Base-by-base conservation (phyloP, 78 protist species). In the Protostelium mycophagum region DNA sequence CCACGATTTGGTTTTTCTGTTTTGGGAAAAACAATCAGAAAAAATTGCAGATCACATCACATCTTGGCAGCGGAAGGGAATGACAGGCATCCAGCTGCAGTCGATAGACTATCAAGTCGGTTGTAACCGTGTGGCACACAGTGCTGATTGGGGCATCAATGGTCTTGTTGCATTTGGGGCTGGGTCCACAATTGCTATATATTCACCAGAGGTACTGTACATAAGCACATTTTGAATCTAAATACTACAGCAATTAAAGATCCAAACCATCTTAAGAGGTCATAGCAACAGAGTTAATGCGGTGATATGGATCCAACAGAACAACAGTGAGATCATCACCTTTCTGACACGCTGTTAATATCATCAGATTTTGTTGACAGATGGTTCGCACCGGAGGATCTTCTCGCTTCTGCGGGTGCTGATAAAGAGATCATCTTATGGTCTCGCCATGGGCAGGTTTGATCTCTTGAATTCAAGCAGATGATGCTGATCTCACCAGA, bases 281-380 rank as follows among this genome's bases (percentile, higher is more conserved):
- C 95, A 93, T 1, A 93, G 85, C 34, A 90, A 93, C 73, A 34
- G 95, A 35, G 95, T 93, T 0, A 93, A 93, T 87, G 90, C 87
- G 39, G 92, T 93, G 1, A 5, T 23, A 5, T 93, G 95, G 95
- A 35, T 93, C 35, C 92, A 85, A 90, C 63, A 63, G 39, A 38
- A 34, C 37, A 0, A 63, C 16, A 5, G 89, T 39, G 1, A 39
- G 83, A 35, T 0, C 28, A n/a, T n/a, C n/a, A n/a, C 34, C 36
- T 36, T 38, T 36, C 31, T 36, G 1, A 23, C 31, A 83, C 25
- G 85, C 31, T 37, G 28, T 9, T 38, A 34, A 31, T 38, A 88
- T 63, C 83, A n/a, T 25, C 25, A 38, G 86, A 63, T 34, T 90
- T 83, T 85, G 73, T n/a, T 38, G 87, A 90, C 25, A 90, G 92